Percentiles rank a stretch among this genome's conserved stretches.
Conservation (phyloP, 352 stramenopile species). For the Globisporangium megalacanthum region DNA sequence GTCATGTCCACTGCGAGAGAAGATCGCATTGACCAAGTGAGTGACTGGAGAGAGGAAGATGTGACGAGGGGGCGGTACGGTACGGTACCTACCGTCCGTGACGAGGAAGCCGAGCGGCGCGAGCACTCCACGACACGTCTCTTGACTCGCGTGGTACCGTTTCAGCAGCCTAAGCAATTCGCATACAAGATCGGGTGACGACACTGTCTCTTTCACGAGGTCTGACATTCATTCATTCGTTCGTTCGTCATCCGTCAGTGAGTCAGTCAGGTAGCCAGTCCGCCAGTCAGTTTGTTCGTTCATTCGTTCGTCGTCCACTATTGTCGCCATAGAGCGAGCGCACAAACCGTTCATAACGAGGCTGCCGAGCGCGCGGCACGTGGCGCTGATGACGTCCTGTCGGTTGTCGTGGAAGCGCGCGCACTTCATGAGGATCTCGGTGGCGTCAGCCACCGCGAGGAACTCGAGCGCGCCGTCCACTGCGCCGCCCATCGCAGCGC, state of each 20-base stretch:
- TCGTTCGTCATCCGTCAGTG: background rate
- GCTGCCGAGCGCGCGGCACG: slow-evolving; percentile 58
- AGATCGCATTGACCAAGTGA: background rate
- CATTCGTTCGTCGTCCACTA: background rate
- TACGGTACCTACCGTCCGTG: slow-evolving; percentile 34
- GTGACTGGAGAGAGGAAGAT: background rate
- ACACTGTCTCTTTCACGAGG: slow-evolving; percentile 64
- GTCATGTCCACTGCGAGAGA: slow-evolving; percentile 34
- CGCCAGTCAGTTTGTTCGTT: background rate
- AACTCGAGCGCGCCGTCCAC: slow-evolving; percentile 65
- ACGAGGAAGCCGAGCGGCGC: slow-evolving; percentile 63
- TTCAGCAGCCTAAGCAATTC: slow-evolving; percentile 55
- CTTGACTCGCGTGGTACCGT: slow-evolving; percentile 42
- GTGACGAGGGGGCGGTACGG: background rate
- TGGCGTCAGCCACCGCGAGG: slow-evolving; percentile 41
- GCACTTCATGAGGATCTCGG: slow-evolving; percentile 69
- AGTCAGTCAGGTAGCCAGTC: background rate
- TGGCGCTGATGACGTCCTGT: slow-evolving; percentile 50
- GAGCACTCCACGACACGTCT: slow-evolving; percentile 44
- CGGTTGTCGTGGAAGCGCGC: slow-evolving; percentile 76
- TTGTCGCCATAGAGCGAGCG: background rate
- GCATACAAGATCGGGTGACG: slow-evolving; percentile 33
- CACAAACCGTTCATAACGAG: slow-evolving; percentile 71
- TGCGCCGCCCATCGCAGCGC: slow-evolving; percentile 11
- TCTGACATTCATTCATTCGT: slow-evolving; percentile 20